Evolutionary conservation across 148 eudicot species (phyloP), one percentile per base, ranked within the genome.

Genomic region (Nepenthes gracilis): DNA sequence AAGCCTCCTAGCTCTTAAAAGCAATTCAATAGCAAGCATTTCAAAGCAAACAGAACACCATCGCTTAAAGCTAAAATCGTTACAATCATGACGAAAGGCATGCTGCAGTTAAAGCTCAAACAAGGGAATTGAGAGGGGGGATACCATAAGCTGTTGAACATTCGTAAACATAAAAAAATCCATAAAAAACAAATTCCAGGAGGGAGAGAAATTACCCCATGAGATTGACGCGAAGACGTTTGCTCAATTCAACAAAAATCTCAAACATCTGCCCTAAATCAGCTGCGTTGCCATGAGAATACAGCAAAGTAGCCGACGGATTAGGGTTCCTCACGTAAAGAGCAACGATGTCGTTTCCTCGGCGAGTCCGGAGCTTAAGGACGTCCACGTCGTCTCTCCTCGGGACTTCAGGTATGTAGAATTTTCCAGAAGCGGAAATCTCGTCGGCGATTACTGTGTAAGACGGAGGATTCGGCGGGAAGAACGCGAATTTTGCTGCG

Each of bases 181-280:
- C 23, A 23, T 23, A 23, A 23, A 23, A 23, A 23, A 23, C 23
- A 23, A 23, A 23, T 23, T 23, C 0, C 23, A 52, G 32, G 55
- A 52, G 12, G 6, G 35, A 49, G 36, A 34, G 13, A 54, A 70
- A 35, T 55, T 81, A 91, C 97, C 97, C 96, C 72, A 91, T 77
- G 40, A 90, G 75, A 76, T 90, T 90, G 66, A 87, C 65, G 5
- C 96, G 79, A 59, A 90, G 92, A 43, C 92, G 92, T 69, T 67
- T 81, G 78, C 96, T 81, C 43, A 87, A 72, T 75, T 87, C 89
- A 5, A 87, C 85, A 65, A 90, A 87, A 14, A 90, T 82, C 85
- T 90, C 97, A 65, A 83, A 79, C 96, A 90, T 87, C 83, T 87
- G 97, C 62, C 97, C 96, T 65, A 90, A 81, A 84, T 90, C 97